Evolutionary conservation across 805 yeast species (phyloP).

Genomic region (Barnettozyma vustinii): DNA sequence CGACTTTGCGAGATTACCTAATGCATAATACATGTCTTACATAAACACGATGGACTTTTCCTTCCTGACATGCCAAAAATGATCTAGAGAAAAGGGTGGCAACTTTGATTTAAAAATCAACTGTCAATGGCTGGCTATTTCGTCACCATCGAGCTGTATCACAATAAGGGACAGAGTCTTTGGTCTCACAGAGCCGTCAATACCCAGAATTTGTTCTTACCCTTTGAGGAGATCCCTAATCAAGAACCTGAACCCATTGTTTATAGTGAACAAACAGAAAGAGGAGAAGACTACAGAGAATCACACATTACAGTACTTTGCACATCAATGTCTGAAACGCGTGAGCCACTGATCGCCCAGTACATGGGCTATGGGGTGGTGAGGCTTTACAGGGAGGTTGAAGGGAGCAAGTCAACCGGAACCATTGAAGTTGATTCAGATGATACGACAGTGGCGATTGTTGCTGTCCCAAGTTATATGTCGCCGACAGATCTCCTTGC

Average conservation of each 20-base stretch:
- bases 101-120: not conserved
- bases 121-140: not conserved
- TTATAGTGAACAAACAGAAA: not conserved
- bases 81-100: not conserved
- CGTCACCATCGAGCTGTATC: slow-evolving; percentile 15
- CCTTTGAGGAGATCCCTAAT: not conserved
- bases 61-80: not conserved
- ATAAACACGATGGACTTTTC: not conserved
- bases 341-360: slow-evolving; percentile 37
- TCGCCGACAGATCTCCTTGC: slow-evolving; percentile 81
- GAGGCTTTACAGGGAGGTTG: slow-evolving; percentile 52
- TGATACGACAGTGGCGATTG: slow-evolving; percentile 65
- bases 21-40: no score
- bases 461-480: slow-evolving; percentile 86
- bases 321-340: not conserved
- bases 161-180: not conserved
- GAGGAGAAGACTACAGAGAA: slow-evolving; percentile 20
- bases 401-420: slow-evolving; percentile 17
- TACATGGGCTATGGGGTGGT: slow-evolving; percentile 72
- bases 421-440: slow-evolving; percentile 37
- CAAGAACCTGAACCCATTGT: not conserved
- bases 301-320: slow-evolving; percentile 27
- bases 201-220: slow-evolving; percentile 1
- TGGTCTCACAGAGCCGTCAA: slow-evolving; percentile 3
- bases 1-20: not conserved